phyloP scores from a whole-genome alignment of 139 green algal species.

The Chlorella sp. region DNA sequence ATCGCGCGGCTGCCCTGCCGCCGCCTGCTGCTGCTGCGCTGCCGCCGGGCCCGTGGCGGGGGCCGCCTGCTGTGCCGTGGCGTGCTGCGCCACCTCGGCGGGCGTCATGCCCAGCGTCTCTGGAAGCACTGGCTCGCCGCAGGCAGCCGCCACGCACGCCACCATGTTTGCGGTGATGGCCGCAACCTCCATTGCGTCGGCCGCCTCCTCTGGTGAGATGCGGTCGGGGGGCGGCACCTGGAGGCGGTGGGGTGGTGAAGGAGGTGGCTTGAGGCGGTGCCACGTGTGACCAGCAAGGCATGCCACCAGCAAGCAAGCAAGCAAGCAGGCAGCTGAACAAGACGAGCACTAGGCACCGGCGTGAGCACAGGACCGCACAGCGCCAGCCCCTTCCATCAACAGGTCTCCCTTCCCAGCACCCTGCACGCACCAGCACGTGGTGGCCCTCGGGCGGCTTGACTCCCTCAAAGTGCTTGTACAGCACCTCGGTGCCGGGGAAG shows the following conservation, averaged over 20 bases:
- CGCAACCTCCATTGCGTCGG: conserved; percentile 2
- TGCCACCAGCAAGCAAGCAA: too few species aligned
- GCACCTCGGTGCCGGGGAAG: conserved; percentile 79
- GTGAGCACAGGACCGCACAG: too few species aligned
- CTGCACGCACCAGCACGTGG: conserved; percentile 27
- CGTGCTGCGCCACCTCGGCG: background rate
- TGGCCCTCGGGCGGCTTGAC: conserved; percentile 3
- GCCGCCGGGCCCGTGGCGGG: background rate
- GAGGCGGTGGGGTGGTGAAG: too few species aligned
- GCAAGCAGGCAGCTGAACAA: too few species aligned
- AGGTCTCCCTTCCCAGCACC: too few species aligned
- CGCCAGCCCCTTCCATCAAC: too few species aligned
- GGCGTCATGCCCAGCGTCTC: conserved; percentile 27
- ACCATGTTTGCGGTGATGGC: conserved; percentile 26
- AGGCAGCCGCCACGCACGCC: background rate
- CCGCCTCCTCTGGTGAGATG: conserved; percentile 1
- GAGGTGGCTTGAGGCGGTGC: too few species aligned
- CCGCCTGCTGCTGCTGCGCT: background rate
- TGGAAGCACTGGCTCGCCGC: conserved; percentile 9
- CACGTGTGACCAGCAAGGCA: too few species aligned
- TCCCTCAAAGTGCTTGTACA: conserved; percentile 48
- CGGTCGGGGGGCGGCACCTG: background rate
- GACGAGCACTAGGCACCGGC: too few species aligned
- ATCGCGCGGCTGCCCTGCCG: background rate
- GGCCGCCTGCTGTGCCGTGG: conserved; percentile 1